phyloP scores from a whole-genome alignment of 345 rosid species.

The Triadica sebifera region DNA sequence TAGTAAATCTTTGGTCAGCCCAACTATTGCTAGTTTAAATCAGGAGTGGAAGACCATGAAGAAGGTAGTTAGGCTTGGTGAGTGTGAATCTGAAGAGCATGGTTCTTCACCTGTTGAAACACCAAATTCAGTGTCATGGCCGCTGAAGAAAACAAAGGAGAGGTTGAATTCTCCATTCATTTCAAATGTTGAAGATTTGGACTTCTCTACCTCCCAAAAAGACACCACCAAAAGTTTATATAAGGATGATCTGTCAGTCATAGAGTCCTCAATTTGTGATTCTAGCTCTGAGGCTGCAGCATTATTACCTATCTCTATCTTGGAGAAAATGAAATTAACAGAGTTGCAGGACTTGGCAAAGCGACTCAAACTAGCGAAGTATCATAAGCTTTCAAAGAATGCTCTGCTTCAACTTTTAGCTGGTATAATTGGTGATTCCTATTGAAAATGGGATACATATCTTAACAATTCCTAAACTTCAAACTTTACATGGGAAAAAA shows the following conservation, averaged over 20 bases:
- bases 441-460: no score
- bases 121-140: no score
- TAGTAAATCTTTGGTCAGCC: constrained; percentile 10
- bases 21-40: constrained; percentile 21
- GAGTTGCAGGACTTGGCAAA: constrained; percentile 58
- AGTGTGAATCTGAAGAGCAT: no score
- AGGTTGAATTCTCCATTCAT: no score
- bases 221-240: no score
- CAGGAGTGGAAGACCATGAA: constrained; percentile 29
- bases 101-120: no score
- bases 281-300: no score
- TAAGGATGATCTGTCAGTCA: no score
- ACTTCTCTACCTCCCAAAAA: no score
- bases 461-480: constrained; percentile 11
- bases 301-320: neutral
- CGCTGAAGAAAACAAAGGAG: no score
- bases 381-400: constrained; percentile 44
- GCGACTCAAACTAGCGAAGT: constrained; percentile 39
- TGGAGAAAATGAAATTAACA: constrained; percentile 11
- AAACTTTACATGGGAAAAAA: constrained; percentile 14
- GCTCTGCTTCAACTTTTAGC: constrained; percentile 44
- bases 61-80: neutral
- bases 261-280: no score
- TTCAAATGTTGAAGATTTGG: no score
- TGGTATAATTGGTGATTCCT: constrained; percentile 15